Evolutionary conservation across 2,329 filamentous ascomycete species (phyloP).

Genomic region (Paecilomyces variotii): DNA sequence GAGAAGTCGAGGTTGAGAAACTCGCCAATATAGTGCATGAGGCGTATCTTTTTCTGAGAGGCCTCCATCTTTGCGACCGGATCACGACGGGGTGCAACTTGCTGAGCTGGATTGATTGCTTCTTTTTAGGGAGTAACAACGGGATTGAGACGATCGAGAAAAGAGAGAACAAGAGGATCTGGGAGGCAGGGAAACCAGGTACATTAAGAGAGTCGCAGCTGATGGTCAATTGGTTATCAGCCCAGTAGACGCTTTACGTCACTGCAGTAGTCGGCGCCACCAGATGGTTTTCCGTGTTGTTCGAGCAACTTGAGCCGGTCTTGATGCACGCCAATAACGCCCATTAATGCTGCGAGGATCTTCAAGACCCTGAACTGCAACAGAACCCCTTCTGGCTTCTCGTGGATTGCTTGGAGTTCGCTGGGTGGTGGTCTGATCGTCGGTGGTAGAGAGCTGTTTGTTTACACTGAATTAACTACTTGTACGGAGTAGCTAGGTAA

Average conservation of each 20-base stretch:
- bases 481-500: too few relatives aligned
- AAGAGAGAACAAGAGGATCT: not conserved
- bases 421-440: not conserved
- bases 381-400: not conserved
- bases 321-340: not conserved
- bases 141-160: not conserved
- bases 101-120: not conserved
- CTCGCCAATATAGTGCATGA: slow-evolving; percentile 21
- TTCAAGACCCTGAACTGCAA: not conserved
- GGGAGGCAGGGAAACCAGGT: not conserved
- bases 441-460: not conserved
- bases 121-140: not conserved
- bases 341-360: not conserved
- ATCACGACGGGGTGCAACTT: not conserved
- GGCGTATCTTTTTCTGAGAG: slow-evolving; percentile 18
- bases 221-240: not conserved
- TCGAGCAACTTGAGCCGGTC: not conserved
- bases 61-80: slow-evolving; percentile 12
- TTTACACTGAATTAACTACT: not conserved
- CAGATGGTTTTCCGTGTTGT: not conserved
- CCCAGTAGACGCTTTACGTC: not conserved
- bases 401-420: not conserved
- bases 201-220: not conserved
- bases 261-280: not conserved
- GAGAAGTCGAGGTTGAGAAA: slow-evolving; percentile 19